Base-by-base conservation (phyloP, 2,329 filamentous ascomycete genomes). In the Hymenoscyphus salicellus region DNA sequence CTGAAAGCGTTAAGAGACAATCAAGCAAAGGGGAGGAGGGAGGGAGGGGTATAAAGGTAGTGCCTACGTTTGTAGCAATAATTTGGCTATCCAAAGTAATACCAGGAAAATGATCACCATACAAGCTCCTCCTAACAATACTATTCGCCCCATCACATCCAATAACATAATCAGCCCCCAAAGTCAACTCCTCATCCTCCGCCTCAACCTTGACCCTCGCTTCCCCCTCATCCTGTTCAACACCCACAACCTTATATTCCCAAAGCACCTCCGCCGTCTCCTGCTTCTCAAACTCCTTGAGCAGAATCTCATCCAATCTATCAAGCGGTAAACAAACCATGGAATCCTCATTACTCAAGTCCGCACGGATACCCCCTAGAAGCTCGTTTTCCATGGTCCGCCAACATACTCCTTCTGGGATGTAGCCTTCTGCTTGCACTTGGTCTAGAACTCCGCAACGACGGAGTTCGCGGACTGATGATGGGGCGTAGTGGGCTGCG, bases 1-100 rank as follows among this genome's bases (percentile, higher is more conserved):
- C 84, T 88, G 66, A 36, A 64, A n/a, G 33, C 3, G 3, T 56
- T 11, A 49, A 23, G 3, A 10, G n/a, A 3, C 2, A 3, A 4
- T 49, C 7, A 28, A 57, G 55, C 16, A 10, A 17, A 28, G 7
- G 23, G 11, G 41, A 32, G 26, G 17, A n/a, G n/a, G n/a, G n/a
- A n/a, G n/a, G n/a, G n/a, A n/a, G n/a, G n/a, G n/a, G n/a, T n/a
- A n/a, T 23, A 56, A 41, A 16, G 49, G 63, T n/a, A 62, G 55
- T 52, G 60, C 61, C 32, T 63, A 84, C 83, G 76, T 89, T 88
- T 5, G 85, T 87, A 46, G 86, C 85, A 26, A 88, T 81, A 63
- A 89, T 86, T 70, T 86, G 84, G 63, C 79, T 78, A 46, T 86
- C 79, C 78, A 84, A 82, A 0, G 86, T 88, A 68, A 83, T 82